Percentiles rank a stretch among this genome's conserved stretches.
phyloP scores from a whole-genome alignment of 2,329 filamentous ascomycete species.

The Diaporthe capsici region DNA sequence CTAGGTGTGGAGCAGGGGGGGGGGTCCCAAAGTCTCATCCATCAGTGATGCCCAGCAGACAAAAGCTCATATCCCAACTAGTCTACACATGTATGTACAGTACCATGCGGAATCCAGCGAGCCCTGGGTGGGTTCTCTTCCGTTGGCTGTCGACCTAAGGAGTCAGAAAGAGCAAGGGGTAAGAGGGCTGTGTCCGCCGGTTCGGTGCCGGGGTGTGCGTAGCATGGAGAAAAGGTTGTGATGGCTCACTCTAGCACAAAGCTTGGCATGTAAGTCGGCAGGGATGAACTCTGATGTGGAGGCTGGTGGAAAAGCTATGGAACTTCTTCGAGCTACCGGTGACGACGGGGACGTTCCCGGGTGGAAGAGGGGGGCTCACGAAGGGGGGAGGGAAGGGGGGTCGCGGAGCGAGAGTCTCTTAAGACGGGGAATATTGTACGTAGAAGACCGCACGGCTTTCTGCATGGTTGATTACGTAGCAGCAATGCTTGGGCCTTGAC shows the following conservation, averaged over 20 bases:
- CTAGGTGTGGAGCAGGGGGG: slow-evolving; percentile 35
- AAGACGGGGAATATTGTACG: slow-evolving; percentile 5
- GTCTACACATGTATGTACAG: slow-evolving; percentile 35
- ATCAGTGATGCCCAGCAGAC: slow-evolving; percentile 24
- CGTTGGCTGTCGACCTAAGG: slow-evolving; percentile 32
- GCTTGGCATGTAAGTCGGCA: slow-evolving; percentile 40
- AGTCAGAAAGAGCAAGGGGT: slow-evolving; percentile 31
- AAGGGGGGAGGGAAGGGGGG: slow-evolving; percentile 13
- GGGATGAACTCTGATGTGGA: slow-evolving; percentile 31
- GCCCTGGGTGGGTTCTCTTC: slow-evolving; percentile 27
- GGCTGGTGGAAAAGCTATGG: slow-evolving; percentile 33
- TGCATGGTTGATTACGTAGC: slow-evolving; percentile 29
- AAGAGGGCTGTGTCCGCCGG: slow-evolving; percentile 35
- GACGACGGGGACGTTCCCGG: slow-evolving; percentile 15
- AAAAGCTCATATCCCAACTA: slow-evolving; percentile 29
- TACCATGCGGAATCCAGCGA: slow-evolving; percentile 40
- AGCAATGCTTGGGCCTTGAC: slow-evolving; percentile 10
- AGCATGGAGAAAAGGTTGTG: slow-evolving; percentile 37
- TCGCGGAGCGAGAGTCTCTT: background rate
- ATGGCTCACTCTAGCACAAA: slow-evolving; percentile 41
- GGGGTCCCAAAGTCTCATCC: slow-evolving; percentile 15
- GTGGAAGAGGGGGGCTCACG: slow-evolving; percentile 7
- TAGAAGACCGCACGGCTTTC: slow-evolving; percentile 3
- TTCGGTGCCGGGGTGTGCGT: slow-evolving; percentile 39
- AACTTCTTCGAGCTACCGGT: slow-evolving; percentile 32